These are phyloP conservation scores for Trichoderma virens DNA, from an alignment of 495 filamentous ascomycete genomes.

Conservation along the genomic window DNA sequence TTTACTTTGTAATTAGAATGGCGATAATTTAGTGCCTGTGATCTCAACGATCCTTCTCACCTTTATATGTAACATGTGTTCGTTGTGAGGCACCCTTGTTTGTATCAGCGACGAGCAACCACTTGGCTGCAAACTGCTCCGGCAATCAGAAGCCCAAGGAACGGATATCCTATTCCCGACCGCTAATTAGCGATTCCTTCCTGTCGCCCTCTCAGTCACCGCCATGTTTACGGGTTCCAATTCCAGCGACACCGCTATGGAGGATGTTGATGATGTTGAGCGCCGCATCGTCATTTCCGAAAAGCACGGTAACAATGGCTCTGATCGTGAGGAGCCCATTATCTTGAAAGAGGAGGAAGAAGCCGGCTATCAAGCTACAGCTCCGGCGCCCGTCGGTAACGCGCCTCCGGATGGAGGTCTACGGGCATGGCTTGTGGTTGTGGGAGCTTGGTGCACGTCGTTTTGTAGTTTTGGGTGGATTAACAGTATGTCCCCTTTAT, in stretches of 20 bases:
- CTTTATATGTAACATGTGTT: background rate
- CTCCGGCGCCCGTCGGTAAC: background rate
- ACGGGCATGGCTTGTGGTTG: constrained; percentile 29
- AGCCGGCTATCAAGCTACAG: background rate
- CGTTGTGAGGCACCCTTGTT: background rate
- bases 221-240: background rate
- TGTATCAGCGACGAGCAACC: background rate
- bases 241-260: background rate
- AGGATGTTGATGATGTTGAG: background rate
- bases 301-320: background rate
- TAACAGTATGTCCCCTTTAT: constrained; percentile 22
- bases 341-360: background rate
- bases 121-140: too few species aligned
- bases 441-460: constrained; percentile 27
- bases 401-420: constrained; percentile 28
- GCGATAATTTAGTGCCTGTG: background rate
- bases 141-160: too few species aligned
- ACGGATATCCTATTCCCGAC: background rate
- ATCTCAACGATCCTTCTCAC: background rate
- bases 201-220: background rate
- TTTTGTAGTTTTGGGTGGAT: constrained; percentile 35
- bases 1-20: background rate
- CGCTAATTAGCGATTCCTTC: background rate
- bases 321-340: background rate
- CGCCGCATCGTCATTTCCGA: background rate